A percentile compares a stretch with the other conserved stretches of the same genome.
These are phyloP conservation scores for Nannochloropsis gaditana DNA, from an alignment of 108 stramenopile genomes.

Conservation along the genomic window DNA sequence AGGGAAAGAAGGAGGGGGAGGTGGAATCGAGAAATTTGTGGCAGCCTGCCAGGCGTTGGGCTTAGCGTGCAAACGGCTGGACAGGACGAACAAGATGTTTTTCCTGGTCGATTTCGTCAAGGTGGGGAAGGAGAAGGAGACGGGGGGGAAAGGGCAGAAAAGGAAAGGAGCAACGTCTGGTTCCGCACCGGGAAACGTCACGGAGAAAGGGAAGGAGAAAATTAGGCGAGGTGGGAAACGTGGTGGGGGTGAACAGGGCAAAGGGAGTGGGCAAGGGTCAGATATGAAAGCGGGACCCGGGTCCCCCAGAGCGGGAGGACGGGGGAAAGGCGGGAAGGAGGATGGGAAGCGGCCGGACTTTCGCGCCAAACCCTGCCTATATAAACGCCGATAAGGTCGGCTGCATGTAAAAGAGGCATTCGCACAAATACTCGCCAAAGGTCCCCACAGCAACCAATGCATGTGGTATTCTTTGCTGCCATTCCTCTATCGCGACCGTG, in stretches of 20 bases:
- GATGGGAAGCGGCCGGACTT: background rate
- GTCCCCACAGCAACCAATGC: too few relatives aligned
- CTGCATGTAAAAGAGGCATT: too few relatives aligned
- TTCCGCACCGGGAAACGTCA: too few relatives aligned
- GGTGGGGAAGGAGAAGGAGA: background rate
- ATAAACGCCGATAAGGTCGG: background rate
- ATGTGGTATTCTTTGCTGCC: too few relatives aligned
- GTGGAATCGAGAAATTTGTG: slow-evolving; percentile 66
- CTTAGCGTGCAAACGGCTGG: slow-evolving; percentile 34
- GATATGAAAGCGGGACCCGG: background rate
- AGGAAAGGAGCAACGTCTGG: too few relatives aligned
- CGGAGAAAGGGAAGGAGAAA: background rate
- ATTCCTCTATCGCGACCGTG: too few relatives aligned
- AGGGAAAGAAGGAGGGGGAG: background rate
- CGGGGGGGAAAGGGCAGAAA: background rate
- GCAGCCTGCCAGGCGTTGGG: slow-evolving; percentile 60
- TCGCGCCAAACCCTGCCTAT: slow-evolving; percentile 1
- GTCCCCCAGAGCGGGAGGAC: background rate
- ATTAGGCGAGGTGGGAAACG: background rate
- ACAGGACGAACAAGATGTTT: slow-evolving; percentile 85
- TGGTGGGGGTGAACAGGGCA: background rate
- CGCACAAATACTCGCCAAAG: too few relatives aligned
- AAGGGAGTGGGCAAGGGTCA: background rate
- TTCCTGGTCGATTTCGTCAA: slow-evolving; percentile 63
- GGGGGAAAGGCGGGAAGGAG: background rate